Base-by-base conservation (phyloP, 768 basidiomycete species). In the Mycena polygramma region DNA sequence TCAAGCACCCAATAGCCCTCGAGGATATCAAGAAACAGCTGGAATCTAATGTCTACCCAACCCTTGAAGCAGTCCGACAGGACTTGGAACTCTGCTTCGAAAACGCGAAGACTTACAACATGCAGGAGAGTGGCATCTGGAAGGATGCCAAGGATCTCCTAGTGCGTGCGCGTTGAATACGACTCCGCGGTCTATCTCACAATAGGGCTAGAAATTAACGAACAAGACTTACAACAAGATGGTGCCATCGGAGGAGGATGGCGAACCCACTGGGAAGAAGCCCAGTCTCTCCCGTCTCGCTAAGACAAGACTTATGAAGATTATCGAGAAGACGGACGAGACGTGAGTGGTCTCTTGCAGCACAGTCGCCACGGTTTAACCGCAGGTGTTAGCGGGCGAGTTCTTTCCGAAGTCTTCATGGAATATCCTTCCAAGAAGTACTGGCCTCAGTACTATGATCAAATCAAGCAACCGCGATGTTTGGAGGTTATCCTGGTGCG, bases 11-110 rank as follows among this genome's bases (percentile, higher is more conserved):
- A 37, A 94, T 98, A 74, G 91, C 94, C 35, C 84, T 98, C 59
- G 93, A 95, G 52, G 94, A 97, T 72, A 95, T 98, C 83, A 95
- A 95, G 86, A 87, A 89, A 75, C 87, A 89, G 75, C 85, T 96
- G 35, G 91, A 92, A 54, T 81, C 82, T 59, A 83, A 84, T 66
- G 77, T 72, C 15, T 96, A 96, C 75, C 73, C 83, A 17, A 87
- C 90, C 15, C 83, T 95, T 54, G 88, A 91, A 58, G 88, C 86
- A 13, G 90, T 94, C 75, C 89, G 87, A 75, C 84, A 84, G 51
- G 93, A 94, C 76, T 88, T 95, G 59, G 93, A 95, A 75, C 82
- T 90, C 48, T 92, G 92, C 77, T 95, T 95, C 77, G 86, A 84
- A 75, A 95, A 95, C 76, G 93, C 93, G 30, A 94, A 93, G 80